These are phyloP conservation scores for Phytomonas francai DNA, from an alignment of 208 protist genomes.

Conservation along the genomic window DNA sequence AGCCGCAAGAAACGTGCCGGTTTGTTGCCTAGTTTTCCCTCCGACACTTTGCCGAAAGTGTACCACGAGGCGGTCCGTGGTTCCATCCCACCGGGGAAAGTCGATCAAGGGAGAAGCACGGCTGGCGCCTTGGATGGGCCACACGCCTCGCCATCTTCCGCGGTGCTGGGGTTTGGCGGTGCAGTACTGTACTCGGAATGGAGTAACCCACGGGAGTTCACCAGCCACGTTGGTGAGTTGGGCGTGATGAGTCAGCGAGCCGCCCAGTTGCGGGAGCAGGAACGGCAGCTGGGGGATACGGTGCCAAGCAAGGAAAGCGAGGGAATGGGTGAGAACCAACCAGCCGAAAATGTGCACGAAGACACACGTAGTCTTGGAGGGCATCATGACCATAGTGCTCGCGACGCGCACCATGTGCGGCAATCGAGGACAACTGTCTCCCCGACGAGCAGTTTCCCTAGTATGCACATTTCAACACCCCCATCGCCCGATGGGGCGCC, in stretches of 20 bases:
- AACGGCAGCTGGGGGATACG: neutral
- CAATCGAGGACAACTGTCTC: neutral
- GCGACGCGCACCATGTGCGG: neutral
- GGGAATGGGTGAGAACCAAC: constrained; percentile 6
- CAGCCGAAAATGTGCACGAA: neutral
- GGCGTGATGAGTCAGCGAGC: constrained; percentile 41
- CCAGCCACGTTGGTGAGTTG: constrained; percentile 46
- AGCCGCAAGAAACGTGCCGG: neutral
- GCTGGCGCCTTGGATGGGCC: neutral
- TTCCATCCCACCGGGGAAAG: neutral
- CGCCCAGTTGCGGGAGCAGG: constrained; percentile 11
- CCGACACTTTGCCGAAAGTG: constrained; percentile 62
- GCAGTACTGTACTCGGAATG: neutral
- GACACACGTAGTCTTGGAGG: neutral
- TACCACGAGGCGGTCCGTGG: constrained; percentile 62
- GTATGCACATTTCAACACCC: neutral
- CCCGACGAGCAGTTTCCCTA: neutral
- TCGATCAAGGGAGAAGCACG: neutral
- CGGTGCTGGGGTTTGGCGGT: neutral
- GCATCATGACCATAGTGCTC: neutral
- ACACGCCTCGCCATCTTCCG: neutral
- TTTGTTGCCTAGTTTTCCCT: constrained; percentile 39
- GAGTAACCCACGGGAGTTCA: constrained; percentile 17
- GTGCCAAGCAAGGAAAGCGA: constrained; percentile 5
- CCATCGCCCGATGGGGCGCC: neutral